Evolutionary conservation across 2,329 filamentous ascomycete species (phyloP).

Genomic region (Colletotrichum viniferum): DNA sequence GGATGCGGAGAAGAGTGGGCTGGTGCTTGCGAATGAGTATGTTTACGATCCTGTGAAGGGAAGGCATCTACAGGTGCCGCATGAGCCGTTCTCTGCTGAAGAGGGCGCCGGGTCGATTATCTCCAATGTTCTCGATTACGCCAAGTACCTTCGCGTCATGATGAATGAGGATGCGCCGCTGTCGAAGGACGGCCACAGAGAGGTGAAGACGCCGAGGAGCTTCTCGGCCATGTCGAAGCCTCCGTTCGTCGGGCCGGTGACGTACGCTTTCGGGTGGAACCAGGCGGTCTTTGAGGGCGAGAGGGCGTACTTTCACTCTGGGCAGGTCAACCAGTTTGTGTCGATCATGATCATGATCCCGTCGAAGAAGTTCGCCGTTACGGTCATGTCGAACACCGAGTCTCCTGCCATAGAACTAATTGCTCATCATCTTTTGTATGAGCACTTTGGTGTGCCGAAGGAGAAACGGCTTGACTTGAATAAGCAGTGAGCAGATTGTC

Average conservation of each 20-base stretch:
- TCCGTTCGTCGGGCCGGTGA: slow-evolving; percentile 23
- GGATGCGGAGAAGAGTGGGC: slow-evolving; percentile 26
- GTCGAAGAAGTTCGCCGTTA: slow-evolving; percentile 32
- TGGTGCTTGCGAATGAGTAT: slow-evolving; percentile 46
- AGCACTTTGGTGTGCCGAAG: slow-evolving; percentile 28
- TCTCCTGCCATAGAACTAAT: slow-evolving; percentile 23
- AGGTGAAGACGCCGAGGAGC: slow-evolving; percentile 32
- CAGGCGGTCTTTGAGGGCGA: slow-evolving; percentile 28
- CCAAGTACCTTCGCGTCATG: slow-evolving; percentile 36
- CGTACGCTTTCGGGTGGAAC: slow-evolving; percentile 36
- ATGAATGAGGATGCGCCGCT: slow-evolving; percentile 30
- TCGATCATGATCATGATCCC: slow-evolving; percentile 37
- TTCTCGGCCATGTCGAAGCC: slow-evolving; percentile 13
- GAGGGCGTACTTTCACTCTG: slow-evolving; percentile 33
- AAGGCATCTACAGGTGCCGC: slow-evolving; percentile 27
- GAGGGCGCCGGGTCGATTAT: slow-evolving; percentile 49
- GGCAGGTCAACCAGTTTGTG: slow-evolving; percentile 30
- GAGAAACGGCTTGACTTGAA: slow-evolving; percentile 21
- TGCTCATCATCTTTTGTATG: slow-evolving; percentile 32
- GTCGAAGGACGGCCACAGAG: slow-evolving; percentile 27
- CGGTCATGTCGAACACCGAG: slow-evolving; percentile 31
- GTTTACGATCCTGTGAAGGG: slow-evolving; percentile 35
- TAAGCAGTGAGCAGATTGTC: background rate
- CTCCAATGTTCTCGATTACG: slow-evolving; percentile 42
- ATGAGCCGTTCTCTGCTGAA: slow-evolving; percentile 32